These are phyloP conservation scores for Aspergillus campestris DNA, from an alignment of 495 filamentous ascomycete genomes.

Conservation along the genomic window DNA sequence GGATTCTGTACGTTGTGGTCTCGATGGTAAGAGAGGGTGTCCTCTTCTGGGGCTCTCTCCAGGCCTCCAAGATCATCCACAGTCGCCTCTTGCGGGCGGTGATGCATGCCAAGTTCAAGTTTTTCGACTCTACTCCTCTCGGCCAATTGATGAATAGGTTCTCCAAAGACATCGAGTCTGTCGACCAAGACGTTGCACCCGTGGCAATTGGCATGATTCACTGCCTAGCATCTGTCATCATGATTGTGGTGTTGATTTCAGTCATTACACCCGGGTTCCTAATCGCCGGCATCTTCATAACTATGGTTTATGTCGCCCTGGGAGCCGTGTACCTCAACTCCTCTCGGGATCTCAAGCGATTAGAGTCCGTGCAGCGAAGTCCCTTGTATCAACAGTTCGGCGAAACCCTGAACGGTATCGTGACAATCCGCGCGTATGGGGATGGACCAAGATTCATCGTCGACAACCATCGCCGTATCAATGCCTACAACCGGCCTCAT, in stretches of 20 bases:
- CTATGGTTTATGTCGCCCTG: constrained; percentile 68
- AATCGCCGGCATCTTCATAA: constrained; percentile 80
- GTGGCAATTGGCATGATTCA: constrained; percentile 70
- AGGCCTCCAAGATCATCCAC: constrained; percentile 82
- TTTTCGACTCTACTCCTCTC: constrained; percentile 95
- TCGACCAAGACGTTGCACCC: constrained; percentile 94
- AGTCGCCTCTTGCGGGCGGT: constrained; percentile 67
- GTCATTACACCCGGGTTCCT: constrained; percentile 89
- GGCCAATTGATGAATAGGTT: constrained; percentile 98
- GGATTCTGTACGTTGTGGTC: constrained; percentile 59
- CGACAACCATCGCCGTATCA: constrained; percentile 84
- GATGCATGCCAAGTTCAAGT: constrained; percentile 85
- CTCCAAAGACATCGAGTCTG: constrained; percentile 89
- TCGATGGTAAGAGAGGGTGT: constrained; percentile 75
- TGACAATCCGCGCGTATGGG: constrained; percentile 96
- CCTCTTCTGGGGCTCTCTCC: constrained; percentile 86
- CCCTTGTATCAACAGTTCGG: constrained; percentile 98
- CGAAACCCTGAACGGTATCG: constrained; percentile 88
- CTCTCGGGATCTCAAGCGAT: constrained; percentile 84
- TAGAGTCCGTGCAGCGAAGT: constrained; percentile 91
- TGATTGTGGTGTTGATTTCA: constrained; percentile 86
- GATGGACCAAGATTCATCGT: constrained; percentile 89
- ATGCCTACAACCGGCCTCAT: constrained; percentile 86
- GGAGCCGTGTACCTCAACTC: constrained; percentile 85
- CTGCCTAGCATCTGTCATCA: constrained; percentile 66